Evolutionary conservation across 352 stramenopile genomes (phyloP).

Genomic region (Pythium folliculosum): DNA sequence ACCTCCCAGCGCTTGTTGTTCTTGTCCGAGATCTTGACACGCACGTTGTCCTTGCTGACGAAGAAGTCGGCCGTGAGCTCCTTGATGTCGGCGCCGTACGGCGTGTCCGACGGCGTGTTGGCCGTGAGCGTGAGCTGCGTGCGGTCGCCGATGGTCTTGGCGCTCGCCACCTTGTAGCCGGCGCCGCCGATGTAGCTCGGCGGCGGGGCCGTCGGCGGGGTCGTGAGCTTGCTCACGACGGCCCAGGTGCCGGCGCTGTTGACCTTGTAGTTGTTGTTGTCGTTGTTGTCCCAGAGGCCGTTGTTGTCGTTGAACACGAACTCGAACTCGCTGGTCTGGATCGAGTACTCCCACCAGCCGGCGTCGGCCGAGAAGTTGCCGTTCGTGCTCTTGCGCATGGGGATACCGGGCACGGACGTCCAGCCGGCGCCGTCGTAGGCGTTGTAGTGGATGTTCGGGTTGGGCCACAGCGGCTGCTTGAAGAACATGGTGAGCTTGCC

Average conservation of each 20-base stretch:
- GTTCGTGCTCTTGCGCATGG: slow-evolving; percentile 25
- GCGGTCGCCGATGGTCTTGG: slow-evolving; percentile 31
- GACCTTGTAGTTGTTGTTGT: slow-evolving; percentile 44
- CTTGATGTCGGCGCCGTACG: slow-evolving; percentile 38
- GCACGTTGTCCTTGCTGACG: slow-evolving; percentile 44
- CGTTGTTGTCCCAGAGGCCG: slow-evolving; percentile 49
- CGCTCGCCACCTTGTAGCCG: slow-evolving; percentile 41
- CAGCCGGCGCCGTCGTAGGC: slow-evolving; percentile 26
- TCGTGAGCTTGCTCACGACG: slow-evolving; percentile 39
- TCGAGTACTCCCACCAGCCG: slow-evolving; percentile 42
- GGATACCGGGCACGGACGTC: slow-evolving; percentile 29
- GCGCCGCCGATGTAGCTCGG: slow-evolving; percentile 36
- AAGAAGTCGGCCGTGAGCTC: slow-evolving; percentile 42
- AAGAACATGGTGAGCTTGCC: slow-evolving; percentile 30
- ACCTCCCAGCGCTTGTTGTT: slow-evolving; percentile 55
- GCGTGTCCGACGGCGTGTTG: slow-evolving; percentile 27
- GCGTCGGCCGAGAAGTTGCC: slow-evolving; percentile 31
- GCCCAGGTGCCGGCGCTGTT: slow-evolving; percentile 38
- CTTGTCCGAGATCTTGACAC: slow-evolving; percentile 58
- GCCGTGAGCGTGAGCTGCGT: slow-evolving; percentile 38
- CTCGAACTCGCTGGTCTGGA: slow-evolving; percentile 39
- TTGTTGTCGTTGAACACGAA: slow-evolving; percentile 56
- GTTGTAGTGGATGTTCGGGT: slow-evolving; percentile 36
- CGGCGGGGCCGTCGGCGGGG: slow-evolving; percentile 20
- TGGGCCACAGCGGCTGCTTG: slow-evolving; percentile 25